Evolutionary conservation across 1,139 yeast genomes (phyloP).

Genomic region (Debaryomyces sp.): DNA sequence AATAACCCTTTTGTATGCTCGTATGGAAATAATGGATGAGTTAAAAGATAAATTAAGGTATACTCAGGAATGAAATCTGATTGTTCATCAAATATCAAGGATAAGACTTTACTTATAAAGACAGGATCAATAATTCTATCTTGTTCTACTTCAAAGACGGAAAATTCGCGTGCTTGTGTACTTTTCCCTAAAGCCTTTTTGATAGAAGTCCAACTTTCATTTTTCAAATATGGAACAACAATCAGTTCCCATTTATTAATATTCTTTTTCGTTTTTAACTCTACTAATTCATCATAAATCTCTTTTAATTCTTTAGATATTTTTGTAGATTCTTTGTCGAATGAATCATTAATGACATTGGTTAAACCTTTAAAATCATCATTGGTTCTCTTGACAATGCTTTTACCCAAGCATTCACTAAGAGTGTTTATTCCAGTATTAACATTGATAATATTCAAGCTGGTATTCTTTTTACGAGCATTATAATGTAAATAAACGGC

Average conservation of each 20-base stretch:
- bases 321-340: constrained; percentile 21
- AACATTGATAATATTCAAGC: constrained; percentile 51
- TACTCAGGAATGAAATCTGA: constrained; percentile 53
- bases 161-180: constrained; percentile 23
- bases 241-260: constrained; percentile 34
- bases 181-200: constrained; percentile 19
- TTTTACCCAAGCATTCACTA: constrained; percentile 73
- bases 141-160: constrained; percentile 60
- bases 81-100: constrained; percentile 35
- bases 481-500: constrained; percentile 47
- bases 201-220: constrained; percentile 28
- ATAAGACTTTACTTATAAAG: constrained; percentile 54
- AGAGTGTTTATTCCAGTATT: constrained; percentile 73
- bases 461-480: constrained; percentile 45
- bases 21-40: constrained; percentile 84
- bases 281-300: constrained; percentile 25
- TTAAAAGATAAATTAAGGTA: constrained; percentile 70
- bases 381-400: constrained; percentile 32
- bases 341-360: constrained; percentile 27
- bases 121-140: constrained; percentile 69
- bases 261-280: constrained; percentile 20
- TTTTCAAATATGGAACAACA: constrained; percentile 37
- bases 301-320: constrained; percentile 25
- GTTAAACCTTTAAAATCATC: constrained; percentile 31
- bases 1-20: constrained; percentile 58